Base-by-base conservation (phyloP, 164 flowering plant genomes). In the Tinospora cordifolia region DNA sequence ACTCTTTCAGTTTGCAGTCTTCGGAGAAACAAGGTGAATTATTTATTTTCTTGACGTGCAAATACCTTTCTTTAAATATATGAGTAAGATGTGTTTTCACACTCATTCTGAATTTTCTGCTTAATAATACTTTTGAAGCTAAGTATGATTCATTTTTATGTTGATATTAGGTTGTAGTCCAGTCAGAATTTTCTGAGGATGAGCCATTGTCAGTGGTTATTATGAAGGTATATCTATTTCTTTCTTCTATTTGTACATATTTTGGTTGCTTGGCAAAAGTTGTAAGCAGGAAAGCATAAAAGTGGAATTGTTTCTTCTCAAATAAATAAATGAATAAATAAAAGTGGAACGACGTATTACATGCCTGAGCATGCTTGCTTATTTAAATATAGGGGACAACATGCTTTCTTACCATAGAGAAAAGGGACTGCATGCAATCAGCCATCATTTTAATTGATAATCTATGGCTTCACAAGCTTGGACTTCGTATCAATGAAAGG, bases 121-220 rank as follows among this genome's bases (percentile, higher is more conserved):
- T 54, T 44, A n/a, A 21, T 54, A 54, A n/a, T 54, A 54, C 11
- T 54, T 54, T 54, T 54, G 21, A 54, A 54, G 1, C 60, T n/a
- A 54, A 54, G 0, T 19, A 54, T 54, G 60, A 54, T 54, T n/a
- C 19, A 0, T 39, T 49, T 65, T 60, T 66, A 46, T 69, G 62
- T 25, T 62, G 68, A 73, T 65, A 26, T 60, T 83, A 93, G 97
- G 79, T 93, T 68, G 90, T 84, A 81, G 73, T 79, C 47, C 90
- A 75, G 70, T 92, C 99, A 41, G 98, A 95, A 70, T 95, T 90
- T 80, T 88, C 92, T 63, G 99, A 95, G 74, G 97, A 92, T 67
- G 99, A 92, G 78, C 83, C 89, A 69, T 79, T 87, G 2, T 91
- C 98, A 22, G 87, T 92, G 26, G 98, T 90, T 65, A 75, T 87